These are phyloP conservation scores for Prunus persica DNA, from an alignment of 306 rosid species.

Conservation along the genomic window DNA sequence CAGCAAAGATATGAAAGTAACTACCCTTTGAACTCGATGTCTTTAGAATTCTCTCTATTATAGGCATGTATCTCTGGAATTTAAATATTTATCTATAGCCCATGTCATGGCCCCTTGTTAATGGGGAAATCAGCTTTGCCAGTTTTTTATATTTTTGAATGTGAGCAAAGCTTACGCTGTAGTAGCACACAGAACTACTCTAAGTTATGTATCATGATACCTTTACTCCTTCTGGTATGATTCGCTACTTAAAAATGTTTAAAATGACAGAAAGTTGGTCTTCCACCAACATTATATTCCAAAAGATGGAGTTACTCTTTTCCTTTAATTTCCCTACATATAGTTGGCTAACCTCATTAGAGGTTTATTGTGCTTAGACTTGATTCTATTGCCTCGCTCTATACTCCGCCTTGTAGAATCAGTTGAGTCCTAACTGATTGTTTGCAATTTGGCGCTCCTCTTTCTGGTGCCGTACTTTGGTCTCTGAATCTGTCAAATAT, in stretches of 20 bases:
- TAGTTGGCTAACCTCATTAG: background rate
- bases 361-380: background rate
- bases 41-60: background rate
- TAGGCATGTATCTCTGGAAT: background rate
- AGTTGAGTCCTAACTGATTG: background rate
- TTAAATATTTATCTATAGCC: background rate
- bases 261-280: no score
- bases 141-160: background rate
- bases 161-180: background rate
- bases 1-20: constrained; percentile 71
- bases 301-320: background rate
- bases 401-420: background rate
- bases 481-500: background rate
- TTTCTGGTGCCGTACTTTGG: background rate
- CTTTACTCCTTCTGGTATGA: background rate
- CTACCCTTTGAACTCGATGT: constrained; percentile 18
- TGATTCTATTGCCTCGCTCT: background rate
- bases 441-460: background rate
- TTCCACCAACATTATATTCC: background rate
- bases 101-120: background rate
- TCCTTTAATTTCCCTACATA: background rate
- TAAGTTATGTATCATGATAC: no score
- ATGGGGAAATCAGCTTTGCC: background rate
- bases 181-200: background rate
- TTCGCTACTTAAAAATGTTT: no score